phyloP scores from a whole-genome alignment of 208 protist species.

The Phytomonas serpens region DNA sequence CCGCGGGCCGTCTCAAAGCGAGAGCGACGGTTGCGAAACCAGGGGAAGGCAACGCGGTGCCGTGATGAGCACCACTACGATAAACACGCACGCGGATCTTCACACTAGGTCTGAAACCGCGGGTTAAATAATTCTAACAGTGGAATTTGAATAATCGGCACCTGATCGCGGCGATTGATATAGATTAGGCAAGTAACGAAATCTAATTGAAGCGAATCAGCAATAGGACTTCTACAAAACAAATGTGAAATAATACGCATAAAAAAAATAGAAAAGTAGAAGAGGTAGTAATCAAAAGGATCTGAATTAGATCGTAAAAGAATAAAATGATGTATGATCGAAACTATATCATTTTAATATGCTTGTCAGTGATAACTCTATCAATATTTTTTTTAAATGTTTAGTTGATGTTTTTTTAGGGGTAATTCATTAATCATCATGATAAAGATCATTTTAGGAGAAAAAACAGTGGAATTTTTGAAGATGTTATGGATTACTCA shows the following conservation, averaged over 20 bases:
- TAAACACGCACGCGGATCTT: neutral
- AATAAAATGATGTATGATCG: neutral
- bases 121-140: neutral
- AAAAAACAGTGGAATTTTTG: neutral
- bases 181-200: neutral
- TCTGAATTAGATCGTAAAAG: neutral
- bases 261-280: constrained; percentile 3
- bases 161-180: neutral
- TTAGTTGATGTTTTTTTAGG: neutral
- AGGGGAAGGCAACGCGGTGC: neutral
- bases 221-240: neutral
- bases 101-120: neutral
- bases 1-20: neutral
- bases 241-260: neutral
- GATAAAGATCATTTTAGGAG: neutral
- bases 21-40: neutral
- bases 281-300: neutral
- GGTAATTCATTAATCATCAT: constrained; percentile 1
- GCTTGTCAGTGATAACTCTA: neutral
- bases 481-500: neutral
- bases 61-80: neutral
- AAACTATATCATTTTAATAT: constrained; percentile 3
- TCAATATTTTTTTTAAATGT: neutral
- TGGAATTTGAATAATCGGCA: neutral
- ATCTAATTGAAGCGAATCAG: neutral